Base-by-base conservation (phyloP, 257 asterid genomes). In the Solanum arcanum region DNA sequence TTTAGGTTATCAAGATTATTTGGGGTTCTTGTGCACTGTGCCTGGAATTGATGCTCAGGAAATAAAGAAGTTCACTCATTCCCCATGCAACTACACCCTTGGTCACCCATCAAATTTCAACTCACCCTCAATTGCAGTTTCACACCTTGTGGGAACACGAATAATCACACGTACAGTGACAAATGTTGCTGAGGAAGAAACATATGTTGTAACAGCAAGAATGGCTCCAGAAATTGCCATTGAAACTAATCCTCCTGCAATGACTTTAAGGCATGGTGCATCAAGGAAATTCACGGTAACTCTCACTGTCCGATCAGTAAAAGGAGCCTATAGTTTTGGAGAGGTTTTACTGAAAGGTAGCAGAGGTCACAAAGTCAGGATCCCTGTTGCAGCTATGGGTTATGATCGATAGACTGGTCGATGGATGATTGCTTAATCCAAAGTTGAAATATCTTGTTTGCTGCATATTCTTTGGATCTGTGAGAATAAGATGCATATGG, bases 311-410 rank as follows among this genome's bases (percentile, higher is more conserved):
- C 92, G 99, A 70, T 92, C 98, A n/a, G 93, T 92, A 7, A 93
- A 94, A 0, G 98, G 97, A 66, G 41, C 92, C 85, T 97, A 97
- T 88, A 95, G 99, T 92, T 97, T 97, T 47, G 99, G 99, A 27
- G 98, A 96, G 93, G 95, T 97, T 84, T 23, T 87, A 64, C 91
- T 97, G 90, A 95, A 96, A 90, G 99, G 99, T 42, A 97, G 97
- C 73, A 91, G 98, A 89, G 95, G 98, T 77, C 99, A 97, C 90
- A 96, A 91, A 94, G 99, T 96, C 77, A 92, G 97, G 88, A 91
- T 97, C 83, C 99, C 98, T 3, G 98, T 97, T 9, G 98, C 91
- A 83, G 96, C 96, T 11, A 92, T 93, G 98, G 98, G 98, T n/a
- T 95, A 92, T 66, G 52, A 93, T 29, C 94, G 93, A 86, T 95